Evolutionary conservation across 352 stramenopile species (phyloP).

Genomic region (Phytophthora crassamura): DNA sequence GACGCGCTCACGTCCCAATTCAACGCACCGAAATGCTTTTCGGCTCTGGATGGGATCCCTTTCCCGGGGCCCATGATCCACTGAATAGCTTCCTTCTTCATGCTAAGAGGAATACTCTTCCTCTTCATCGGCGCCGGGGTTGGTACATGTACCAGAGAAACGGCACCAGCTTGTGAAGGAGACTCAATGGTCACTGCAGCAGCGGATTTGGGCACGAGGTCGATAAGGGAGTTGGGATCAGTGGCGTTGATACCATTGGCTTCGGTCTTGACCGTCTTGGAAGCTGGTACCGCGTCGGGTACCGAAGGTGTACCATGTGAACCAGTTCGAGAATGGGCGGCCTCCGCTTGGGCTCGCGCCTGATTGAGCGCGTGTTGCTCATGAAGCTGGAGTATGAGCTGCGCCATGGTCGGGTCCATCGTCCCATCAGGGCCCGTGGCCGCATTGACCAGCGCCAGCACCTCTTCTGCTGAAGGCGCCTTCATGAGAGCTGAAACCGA

Average conservation of each 20-base stretch:
- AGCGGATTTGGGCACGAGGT: conserved; percentile 42
- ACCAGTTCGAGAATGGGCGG: background rate
- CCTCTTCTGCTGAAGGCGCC: conserved; percentile 57
- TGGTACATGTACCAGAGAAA: background rate
- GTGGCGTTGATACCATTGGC: background rate
- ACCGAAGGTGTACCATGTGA: conserved; percentile 1
- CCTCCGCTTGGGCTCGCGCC: conserved; percentile 22
- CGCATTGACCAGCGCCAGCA: conserved; percentile 64
- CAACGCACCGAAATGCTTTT: conserved; percentile 76
- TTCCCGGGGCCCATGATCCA: conserved; percentile 82
- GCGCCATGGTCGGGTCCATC: conserved; percentile 57
- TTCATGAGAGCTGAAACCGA: conserved; percentile 42
- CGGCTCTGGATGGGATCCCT: conserved; percentile 67
- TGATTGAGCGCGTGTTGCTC: conserved; percentile 43
- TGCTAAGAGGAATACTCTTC: conserved; percentile 82
- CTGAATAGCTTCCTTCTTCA: conserved; percentile 86
- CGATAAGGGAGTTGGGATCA: conserved; percentile 13
- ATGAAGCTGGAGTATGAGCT: conserved; percentile 65
- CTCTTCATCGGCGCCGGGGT: conserved; percentile 46
- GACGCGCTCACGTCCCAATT: conserved; percentile 82
- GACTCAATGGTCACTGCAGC: conserved; percentile 24
- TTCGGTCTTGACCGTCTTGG: conserved; percentile 11
- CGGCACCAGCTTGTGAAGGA: background rate
- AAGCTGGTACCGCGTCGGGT: background rate
- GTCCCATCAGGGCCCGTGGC: conserved; percentile 38